Evolutionary conservation across 805 yeast genomes (phyloP), one percentile per base, ranked within the genome.

Genomic region (Scheffersomyces stipitis): DNA sequence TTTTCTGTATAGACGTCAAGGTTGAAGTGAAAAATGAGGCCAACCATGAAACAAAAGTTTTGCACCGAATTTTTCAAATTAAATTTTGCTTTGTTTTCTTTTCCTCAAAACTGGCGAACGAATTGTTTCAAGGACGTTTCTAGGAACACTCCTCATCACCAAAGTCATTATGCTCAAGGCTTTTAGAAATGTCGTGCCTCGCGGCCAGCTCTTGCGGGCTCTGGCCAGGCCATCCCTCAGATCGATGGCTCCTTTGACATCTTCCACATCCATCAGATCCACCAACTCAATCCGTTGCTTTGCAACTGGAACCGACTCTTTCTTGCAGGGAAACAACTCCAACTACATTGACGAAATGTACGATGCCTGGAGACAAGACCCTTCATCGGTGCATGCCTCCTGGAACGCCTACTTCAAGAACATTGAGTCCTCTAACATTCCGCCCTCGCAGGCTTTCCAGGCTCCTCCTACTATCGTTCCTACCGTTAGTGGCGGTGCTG

Each of bases 351-450:
- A 93, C 65, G 97, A 93, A 71, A 93, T 93, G 99, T 93, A 89
- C 66, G 80, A 80, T 46, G 90, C 96, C 34, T 93, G 98, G 98
- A 76, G 80, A 56, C 64, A 79, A 47, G 99, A 93, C 62, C 99
- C 98, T 20, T 45, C 71, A 30, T 80, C 91, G 37, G 99, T 93
- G 29, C 99, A 93, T 64, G 83, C 81, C 28, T 90, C 97, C 16
- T 93, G 99, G 99, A 84, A 88, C 60, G 90, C 96, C 5, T 93
- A 93, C 70, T 93, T 93, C 77, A 84, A 84, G 67, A 91, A 91
- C 74, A 71, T 93, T 66, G 88, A 84, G 48, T 72, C 80, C 44
- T 80, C 81, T 38, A 71, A 72, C 30, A 78, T 81, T 17, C 78
- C 95, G 15, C 79, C 93, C 20, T 61, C 89, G 0, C 62, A 73